phyloP scores from a whole-genome alignment of 2,329 filamentous ascomycete species.

The Aspergillus clavatus region DNA sequence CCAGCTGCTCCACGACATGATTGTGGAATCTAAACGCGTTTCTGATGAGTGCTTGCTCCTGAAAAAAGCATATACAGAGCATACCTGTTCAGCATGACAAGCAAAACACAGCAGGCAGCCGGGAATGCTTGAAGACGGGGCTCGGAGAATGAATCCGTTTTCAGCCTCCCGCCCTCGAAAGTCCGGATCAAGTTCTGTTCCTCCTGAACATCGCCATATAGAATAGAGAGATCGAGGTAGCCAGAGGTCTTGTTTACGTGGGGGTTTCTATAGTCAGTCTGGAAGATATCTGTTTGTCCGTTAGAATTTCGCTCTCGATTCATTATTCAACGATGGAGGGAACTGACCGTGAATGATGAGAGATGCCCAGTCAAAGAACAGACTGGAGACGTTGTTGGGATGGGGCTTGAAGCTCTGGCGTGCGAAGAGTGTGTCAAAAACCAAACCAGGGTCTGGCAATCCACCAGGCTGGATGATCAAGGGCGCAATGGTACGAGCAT shows the following conservation, averaged over 20 bases:
- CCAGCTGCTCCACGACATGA: conserved; percentile 71
- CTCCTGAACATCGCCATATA: conserved; percentile 60
- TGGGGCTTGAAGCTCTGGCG: conserved; percentile 47
- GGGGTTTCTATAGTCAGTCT: conserved; percentile 59
- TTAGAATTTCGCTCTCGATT: neutral
- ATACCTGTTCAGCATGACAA: conserved; percentile 63
- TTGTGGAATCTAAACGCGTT: conserved; percentile 64
- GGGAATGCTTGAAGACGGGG: conserved; percentile 66
- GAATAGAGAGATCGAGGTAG: conserved; percentile 65
- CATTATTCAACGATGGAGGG: neutral
- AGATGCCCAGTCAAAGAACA: conserved; percentile 69
- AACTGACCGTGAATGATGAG: conserved; percentile 64
- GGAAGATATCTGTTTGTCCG: conserved; percentile 57
- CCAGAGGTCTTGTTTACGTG: conserved; percentile 63
- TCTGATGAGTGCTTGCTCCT: neutral
- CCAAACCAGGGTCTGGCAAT: conserved; percentile 59
- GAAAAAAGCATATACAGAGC: neutral
- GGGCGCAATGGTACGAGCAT: conserved; percentile 61
- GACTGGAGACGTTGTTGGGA: conserved; percentile 67
- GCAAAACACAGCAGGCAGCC: conserved; percentile 63
- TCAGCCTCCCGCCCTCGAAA: conserved; percentile 65
- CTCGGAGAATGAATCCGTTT: conserved; percentile 68
- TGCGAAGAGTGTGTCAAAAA: conserved; percentile 44
- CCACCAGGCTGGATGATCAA: conserved; percentile 57
- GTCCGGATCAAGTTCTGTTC: conserved; percentile 52